Conservation (phyloP, 1,284 basidiomycete species). For the Salmacisia buchloeana region DNA sequence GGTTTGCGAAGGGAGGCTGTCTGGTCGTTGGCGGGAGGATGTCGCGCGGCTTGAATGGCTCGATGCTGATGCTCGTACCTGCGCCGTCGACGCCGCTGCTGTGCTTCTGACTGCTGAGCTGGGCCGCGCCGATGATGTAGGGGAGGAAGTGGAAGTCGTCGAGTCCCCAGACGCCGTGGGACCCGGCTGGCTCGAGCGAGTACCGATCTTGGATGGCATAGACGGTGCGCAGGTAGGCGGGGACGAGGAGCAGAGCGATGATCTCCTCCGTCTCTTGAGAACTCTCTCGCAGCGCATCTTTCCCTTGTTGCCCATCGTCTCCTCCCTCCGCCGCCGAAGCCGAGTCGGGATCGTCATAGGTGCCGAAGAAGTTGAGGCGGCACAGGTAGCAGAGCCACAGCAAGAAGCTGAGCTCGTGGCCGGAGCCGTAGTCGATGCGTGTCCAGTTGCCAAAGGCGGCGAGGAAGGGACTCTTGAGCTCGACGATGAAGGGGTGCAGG, state of each 20-base stretch:
- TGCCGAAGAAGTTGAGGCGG: constrained; percentile 28
- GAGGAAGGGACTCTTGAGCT: constrained; percentile 69
- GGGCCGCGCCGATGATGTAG: constrained; percentile 86
- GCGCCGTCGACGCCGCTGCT: constrained; percentile 87
- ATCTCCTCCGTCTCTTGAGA: constrained; percentile 21
- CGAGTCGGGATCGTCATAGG: neutral
- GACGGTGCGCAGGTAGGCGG: constrained; percentile 72
- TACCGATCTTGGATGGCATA: constrained; percentile 86
- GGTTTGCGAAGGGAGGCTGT: constrained; percentile 27
- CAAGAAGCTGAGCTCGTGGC: constrained; percentile 64
- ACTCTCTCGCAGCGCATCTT: neutral
- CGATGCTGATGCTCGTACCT: constrained; percentile 64
- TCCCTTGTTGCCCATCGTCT: neutral
- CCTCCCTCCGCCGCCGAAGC: neutral
- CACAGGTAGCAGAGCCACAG: constrained; percentile 40
- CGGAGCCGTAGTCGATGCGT: constrained; percentile 92
- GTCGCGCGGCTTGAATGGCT: neutral
- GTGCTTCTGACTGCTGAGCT: constrained; percentile 58
- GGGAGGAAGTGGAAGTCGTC: constrained; percentile 85
- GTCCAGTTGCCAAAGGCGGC: constrained; percentile 84
- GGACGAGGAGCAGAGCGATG: constrained; percentile 59
- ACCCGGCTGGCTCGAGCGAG: constrained; percentile 87
- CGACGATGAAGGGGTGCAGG: constrained; percentile 57
- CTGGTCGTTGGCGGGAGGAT: constrained; percentile 9
- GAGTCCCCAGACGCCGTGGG: constrained; percentile 95